Evolutionary conservation across 805 yeast genomes (phyloP).

Genomic region (Dipodascus albidus): DNA sequence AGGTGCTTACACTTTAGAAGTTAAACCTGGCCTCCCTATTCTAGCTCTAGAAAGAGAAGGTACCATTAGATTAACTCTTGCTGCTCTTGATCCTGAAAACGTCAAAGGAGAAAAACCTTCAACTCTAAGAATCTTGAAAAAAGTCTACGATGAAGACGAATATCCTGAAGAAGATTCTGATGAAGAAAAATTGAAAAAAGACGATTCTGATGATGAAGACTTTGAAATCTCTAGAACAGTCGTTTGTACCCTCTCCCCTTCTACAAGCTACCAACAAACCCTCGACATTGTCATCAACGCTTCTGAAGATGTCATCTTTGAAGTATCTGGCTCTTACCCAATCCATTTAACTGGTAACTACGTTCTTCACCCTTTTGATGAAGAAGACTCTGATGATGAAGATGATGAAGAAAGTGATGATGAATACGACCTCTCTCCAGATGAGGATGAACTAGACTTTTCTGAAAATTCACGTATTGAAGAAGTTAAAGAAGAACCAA

Average conservation of each 20-base stretch:
- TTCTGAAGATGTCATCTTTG: slow-evolving; percentile 88
- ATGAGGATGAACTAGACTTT: slow-evolving; percentile 21
- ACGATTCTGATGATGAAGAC: slow-evolving; percentile 23
- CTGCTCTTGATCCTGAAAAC: slow-evolving; percentile 81
- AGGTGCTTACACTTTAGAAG: slow-evolving; percentile 75
- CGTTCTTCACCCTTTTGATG: slow-evolving; percentile 90
- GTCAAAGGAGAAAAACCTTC: slow-evolving; percentile 43
- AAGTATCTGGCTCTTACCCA: slow-evolving; percentile 92
- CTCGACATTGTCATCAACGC: slow-evolving; percentile 84
- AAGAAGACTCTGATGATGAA: slow-evolving; percentile 40
- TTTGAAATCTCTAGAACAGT: slow-evolving; percentile 70
- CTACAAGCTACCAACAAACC: slow-evolving; percentile 71
- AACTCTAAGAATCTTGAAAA: slow-evolving; percentile 80
- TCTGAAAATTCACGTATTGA: slow-evolving; percentile 19
- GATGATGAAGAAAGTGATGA: slow-evolving; percentile 31
- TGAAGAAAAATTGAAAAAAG: no score
- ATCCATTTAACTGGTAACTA: slow-evolving; percentile 90
- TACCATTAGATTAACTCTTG: slow-evolving; percentile 85
- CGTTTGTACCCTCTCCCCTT: slow-evolving; percentile 84
- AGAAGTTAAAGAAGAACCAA: slow-evolving; percentile 36
- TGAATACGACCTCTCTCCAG: slow-evolving; percentile 12
- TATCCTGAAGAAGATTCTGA: slow-evolving; percentile 25
- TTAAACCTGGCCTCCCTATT: slow-evolving; percentile 77
- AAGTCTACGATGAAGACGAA: slow-evolving; percentile 27
- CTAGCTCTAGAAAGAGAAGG: slow-evolving; percentile 80